A percentile compares a stretch with the other conserved stretches of the same genome.
Evolutionary conservation across 106 monocot genomes (phyloP).

Genomic region (Apostasia shenzhenica): DNA sequence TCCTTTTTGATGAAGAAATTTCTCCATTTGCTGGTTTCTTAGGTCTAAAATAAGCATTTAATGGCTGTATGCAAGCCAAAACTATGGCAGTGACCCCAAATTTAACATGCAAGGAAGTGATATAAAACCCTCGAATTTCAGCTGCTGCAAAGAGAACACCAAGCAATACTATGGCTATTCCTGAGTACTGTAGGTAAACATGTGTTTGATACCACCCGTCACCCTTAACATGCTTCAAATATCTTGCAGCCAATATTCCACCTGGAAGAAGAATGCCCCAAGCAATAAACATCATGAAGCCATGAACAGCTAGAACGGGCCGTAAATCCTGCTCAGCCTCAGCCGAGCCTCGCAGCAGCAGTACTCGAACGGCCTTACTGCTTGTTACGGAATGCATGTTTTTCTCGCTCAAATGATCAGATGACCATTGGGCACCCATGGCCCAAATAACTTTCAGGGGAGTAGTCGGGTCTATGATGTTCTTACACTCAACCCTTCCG

Average conservation of each 20-base stretch:
- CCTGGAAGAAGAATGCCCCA: conserved; percentile 89
- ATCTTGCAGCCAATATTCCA: conserved; percentile 85
- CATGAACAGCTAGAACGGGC: conserved; percentile 87
- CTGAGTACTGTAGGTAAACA: conserved; percentile 84
- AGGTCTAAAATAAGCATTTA: conserved; percentile 82
- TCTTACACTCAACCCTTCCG: conserved; percentile 81
- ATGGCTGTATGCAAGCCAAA: conserved; percentile 60
- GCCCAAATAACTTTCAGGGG: conserved; percentile 88
- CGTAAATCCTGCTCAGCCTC: conserved; percentile 82
- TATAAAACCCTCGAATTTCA: conserved; percentile 73
- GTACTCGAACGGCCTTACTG: conserved; percentile 46
- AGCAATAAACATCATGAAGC: conserved; percentile 98
- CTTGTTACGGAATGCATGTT: conserved; percentile 92
- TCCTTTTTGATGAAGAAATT: conserved; percentile 37
- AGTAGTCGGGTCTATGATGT: conserved; percentile 75
- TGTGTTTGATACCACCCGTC: conserved; percentile 81
- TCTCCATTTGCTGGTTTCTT: conserved; percentile 53
- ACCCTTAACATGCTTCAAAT: conserved; percentile 81
- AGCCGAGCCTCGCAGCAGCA: conserved; percentile 60
- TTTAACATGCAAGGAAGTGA: conserved; percentile 78
- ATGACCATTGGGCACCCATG: conserved; percentile 85
- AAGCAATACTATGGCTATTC: conserved; percentile 67
- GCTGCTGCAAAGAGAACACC: conserved; percentile 85
- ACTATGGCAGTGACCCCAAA: conserved; percentile 67
- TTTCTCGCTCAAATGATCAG: conserved; percentile 51